Evolutionary conservation across 768 basidiomycete species (phyloP), one percentile per base, ranked within the genome.

Genomic region (Tricholoma hemisulphureum): DNA sequence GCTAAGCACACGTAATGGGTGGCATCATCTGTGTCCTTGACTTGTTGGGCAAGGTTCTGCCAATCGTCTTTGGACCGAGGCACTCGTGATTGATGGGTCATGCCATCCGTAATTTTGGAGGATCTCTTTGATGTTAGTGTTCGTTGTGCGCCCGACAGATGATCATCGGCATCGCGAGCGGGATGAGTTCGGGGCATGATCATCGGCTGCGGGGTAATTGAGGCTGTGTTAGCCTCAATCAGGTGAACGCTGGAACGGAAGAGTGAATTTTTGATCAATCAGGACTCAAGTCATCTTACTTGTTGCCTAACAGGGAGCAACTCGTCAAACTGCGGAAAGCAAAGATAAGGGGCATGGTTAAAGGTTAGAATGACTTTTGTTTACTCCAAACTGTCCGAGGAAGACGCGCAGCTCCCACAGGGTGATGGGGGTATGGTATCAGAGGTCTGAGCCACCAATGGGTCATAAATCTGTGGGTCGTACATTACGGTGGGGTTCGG

Each of bases 1-100:
- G 11, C 31, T 56, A 39, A 39, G 23, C 64, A 65, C 28, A 49
- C 53, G 43, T 63, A 65, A 18, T 53, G 28, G 18, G 53, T 45
- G 29, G 52, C 53, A 10, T 51, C 43, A 14, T 32, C 53, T 48
- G 49, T 55, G 31, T 46, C 16, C 35, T 45, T 24, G 14, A 46
- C 13, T 43, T 45, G 37, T 7, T 24, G 6, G 8, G 58, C 56
- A 35, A 63, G 28, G 21, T 55, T 16, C 55, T 58, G 55, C 64
- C 64, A 65, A 49, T 23, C 26, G 46, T 49, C 46, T 18, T 29
- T 49, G 2, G 26, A n/a, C 26, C 26, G 26, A 10, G 26, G 20
- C 26, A 10, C 8, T 49, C 9, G 16, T 9, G 6, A 18, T 29
- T n/a, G 26, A 9, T 45, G 6, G 5, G 13, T 9, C 4, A 13